Evolutionary conservation across 805 yeast species (phyloP).

Genomic region (Kurtzmaniella fragi): DNA sequence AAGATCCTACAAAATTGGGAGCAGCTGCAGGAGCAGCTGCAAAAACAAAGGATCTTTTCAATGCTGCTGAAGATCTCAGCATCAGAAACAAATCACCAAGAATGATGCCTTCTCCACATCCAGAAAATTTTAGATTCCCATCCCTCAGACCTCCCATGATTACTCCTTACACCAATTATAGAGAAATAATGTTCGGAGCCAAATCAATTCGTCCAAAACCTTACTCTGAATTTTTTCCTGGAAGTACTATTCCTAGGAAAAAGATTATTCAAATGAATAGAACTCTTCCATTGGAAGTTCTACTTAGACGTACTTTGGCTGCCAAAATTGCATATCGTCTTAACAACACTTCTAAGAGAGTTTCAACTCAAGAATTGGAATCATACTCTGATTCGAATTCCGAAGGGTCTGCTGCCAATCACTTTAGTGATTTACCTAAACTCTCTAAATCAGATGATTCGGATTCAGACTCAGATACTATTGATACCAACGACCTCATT

Average conservation of each 20-base stretch:
- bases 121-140: background rate
- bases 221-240: conserved; percentile 1
- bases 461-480: conserved; percentile 14
- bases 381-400: conserved; percentile 1
- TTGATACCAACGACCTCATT: conserved; percentile 25
- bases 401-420: conserved; percentile 1
- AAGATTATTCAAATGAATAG: conserved; percentile 27
- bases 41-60: no score
- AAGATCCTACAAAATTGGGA: background rate
- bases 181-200: background rate
- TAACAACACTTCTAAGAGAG: conserved; percentile 9
- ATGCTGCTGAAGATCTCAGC: conserved; percentile 1
- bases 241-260: conserved; percentile 6
- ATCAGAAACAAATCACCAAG: background rate
- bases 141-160: background rate
- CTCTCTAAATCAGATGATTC: conserved; percentile 10
- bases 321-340: conserved; percentile 37
- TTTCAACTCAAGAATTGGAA: conserved; percentile 1
- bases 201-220: background rate
- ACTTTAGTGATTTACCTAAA: conserved; percentile 3
- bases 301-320: conserved; percentile 37
- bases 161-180: conserved; percentile 1
- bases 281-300: conserved; percentile 29
- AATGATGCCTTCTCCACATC: background rate
- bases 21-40: conserved; percentile 1